Base-by-base conservation (phyloP, 257 asterid species). In the Przewalskia tangutica region DNA sequence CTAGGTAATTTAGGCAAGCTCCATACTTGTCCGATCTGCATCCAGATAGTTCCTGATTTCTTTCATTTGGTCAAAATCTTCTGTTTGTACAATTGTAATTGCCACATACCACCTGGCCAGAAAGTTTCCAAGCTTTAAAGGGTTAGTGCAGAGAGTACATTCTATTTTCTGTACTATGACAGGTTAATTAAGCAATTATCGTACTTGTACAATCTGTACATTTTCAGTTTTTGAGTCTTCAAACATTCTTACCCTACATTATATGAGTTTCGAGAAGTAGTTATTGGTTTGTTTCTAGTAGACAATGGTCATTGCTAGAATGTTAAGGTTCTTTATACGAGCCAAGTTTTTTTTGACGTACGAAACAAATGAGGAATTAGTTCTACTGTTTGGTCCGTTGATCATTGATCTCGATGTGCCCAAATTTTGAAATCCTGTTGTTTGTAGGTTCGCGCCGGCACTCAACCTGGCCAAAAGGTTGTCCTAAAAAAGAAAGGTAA, bases 401-500 rank as follows among this genome's bases (percentile, higher is more conserved):
- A 46, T 10, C n/a, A 13, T 12, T 20, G 11, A 46, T 18, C 11
- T 71, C 2, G 6, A 65, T 7, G 59, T 46, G 42, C 59, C 38
- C 8, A n/a, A 70, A 23, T 11, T 18, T 64, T 80, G 82, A 67
- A 8, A 5, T 32, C 50, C 68, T 77, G 70, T 64, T 85, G 79
- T 73, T 82, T 87, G 84, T 77, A 94, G 98, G 98, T 92, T 63
- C 98, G 94, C 20, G 90, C 98, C 7, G 99, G 99, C 80, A 92
- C 97, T 62, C 98, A 95, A 87, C 97, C 97, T 81, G 98, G 99
- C 67, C 97, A 95, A 82, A 94, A 95, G 89, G 97, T 95, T 82
- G 96, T 92, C 81, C 85, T 95, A 84, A 91, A 67, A 91, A 92
- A 87, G 83, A 95, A 92, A 86, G 97, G 98, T 93, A 87, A 32